phyloP scores from a whole-genome alignment of 2,329 filamentous ascomycete genomes.

The Seiridium unicorne region DNA sequence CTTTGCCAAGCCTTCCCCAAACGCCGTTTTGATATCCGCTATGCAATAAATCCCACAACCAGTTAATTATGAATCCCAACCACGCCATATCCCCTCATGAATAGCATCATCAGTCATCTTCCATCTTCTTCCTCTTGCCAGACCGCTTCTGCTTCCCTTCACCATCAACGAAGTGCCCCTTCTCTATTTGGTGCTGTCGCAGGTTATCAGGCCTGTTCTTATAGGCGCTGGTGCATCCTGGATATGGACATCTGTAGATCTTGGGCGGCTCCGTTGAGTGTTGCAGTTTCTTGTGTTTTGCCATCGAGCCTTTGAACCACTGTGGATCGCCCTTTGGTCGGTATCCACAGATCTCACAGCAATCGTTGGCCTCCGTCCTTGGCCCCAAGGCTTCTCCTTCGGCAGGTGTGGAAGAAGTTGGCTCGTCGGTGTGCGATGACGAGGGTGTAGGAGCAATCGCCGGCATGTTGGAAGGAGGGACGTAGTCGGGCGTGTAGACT shows the following conservation, averaged over 20 bases:
- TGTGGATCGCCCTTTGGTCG: slow-evolving; percentile 54
- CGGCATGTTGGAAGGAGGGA: not conserved
- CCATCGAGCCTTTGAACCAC: slow-evolving; percentile 59
- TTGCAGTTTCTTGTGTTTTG: slow-evolving; percentile 55
- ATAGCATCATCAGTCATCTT: not conserved
- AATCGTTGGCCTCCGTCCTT: slow-evolving; percentile 41
- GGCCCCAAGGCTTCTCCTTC: slow-evolving; percentile 16
- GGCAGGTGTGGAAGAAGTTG: not conserved
- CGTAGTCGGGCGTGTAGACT: not conserved
- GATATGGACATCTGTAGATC: slow-evolving; percentile 52
- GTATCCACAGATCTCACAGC: slow-evolving; percentile 54
- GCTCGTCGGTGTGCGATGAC: not conserved
- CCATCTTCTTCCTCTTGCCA: slow-evolving; percentile 46
- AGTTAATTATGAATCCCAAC: not conserved
- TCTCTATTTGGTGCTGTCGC: slow-evolving; percentile 55
- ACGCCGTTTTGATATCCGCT: not conserved
- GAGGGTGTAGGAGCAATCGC: not conserved
- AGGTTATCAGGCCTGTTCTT: slow-evolving; percentile 56
- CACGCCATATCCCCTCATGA: not conserved
- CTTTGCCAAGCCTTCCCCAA: too few relatives aligned
- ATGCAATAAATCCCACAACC: not conserved
- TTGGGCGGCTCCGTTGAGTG: slow-evolving; percentile 47
- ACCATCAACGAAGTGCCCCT: slow-evolving; percentile 50
- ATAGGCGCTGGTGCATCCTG: slow-evolving; percentile 53
- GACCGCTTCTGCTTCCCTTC: slow-evolving; percentile 33